A percentile compares a stretch with the other conserved stretches of the same genome.
These are phyloP conservation scores for Primulina tabacum DNA, from an alignment of 257 asterid species.

Conservation along the genomic window DNA sequence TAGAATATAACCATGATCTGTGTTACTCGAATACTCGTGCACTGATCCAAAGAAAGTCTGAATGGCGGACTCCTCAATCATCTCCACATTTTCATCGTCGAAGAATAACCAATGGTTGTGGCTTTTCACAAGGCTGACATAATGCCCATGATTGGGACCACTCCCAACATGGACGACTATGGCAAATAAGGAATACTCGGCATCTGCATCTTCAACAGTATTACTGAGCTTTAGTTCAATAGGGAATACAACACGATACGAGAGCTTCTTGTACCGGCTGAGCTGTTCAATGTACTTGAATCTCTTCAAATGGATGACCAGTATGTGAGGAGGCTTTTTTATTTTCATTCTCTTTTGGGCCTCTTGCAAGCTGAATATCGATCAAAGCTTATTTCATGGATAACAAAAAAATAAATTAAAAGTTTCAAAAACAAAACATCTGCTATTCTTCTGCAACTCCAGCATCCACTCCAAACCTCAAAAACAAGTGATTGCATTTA, in stretches of 20 bases:
- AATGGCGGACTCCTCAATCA: constrained; percentile 64
- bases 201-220: constrained; percentile 61
- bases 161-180: constrained; percentile 63
- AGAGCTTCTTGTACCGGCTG: constrained; percentile 53
- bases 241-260: constrained; percentile 62
- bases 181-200: constrained; percentile 52
- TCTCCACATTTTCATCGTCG: constrained; percentile 68
- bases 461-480: too few relatives aligned
- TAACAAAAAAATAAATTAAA: neutral
- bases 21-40: constrained; percentile 65
- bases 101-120: constrained; percentile 67
- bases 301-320: constrained; percentile 63
- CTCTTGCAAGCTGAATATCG: constrained; percentile 56
- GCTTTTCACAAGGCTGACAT: constrained; percentile 71
- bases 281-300: constrained; percentile 60
- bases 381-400: neutral
- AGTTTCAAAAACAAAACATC: neutral
- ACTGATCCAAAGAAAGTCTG: constrained; percentile 65
- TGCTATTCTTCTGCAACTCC: neutral
- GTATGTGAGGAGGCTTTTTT: constrained; percentile 53
- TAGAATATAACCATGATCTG: constrained; percentile 73
- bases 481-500: too few relatives aligned
- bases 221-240: constrained; percentile 56
- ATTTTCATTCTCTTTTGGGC: constrained; percentile 74
- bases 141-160: constrained; percentile 70